Evolutionary conservation across 352 stramenopile species (phyloP), one percentile per base, ranked within the genome.

Genomic region (Phytophthora foliorum): DNA sequence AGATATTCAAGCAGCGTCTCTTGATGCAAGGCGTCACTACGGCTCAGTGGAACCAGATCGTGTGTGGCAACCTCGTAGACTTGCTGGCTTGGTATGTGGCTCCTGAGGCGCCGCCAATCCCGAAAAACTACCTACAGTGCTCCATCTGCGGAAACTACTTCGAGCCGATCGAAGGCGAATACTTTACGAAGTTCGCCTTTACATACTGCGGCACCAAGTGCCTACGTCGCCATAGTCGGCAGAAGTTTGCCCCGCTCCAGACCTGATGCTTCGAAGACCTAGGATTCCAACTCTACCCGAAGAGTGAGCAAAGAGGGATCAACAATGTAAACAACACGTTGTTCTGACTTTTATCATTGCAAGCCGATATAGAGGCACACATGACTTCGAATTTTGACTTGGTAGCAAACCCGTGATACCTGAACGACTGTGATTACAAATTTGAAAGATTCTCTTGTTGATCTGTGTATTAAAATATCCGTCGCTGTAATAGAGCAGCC

Each of bases 121-220:
- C 86, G 25, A 94, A 94, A 57, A 75, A 92, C 56, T 94, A 84
- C 39, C 58, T 94, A 34, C 70, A 79, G 42, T 96, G 88, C 70
- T 92, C 77, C 24, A 90, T 96, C 59, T 96, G 88, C 68, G 34
- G 51, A 7, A 77, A 82, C 25, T 75, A 68, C 55, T 96, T 96
- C 60, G 88, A 96, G 70, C 88, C 88, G 9, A 88, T 96, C 58
- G 86, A 91, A 17, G 88, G 88, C 25, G 86, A 96, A 66, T 96
- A 94, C 69, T 96, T 93, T 39, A 90, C 88, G 49, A 96, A 96
- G 73, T 94, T 94, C 52, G 66, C 77, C 54, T 96, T 92, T 61
- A 80, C 70, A 14, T 96, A 96, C 67, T 96, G 88, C 63, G 80
- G 81, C 49, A 91, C 85, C 51, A 94, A 96, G 67, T 96, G 88